phyloP scores from a whole-genome alignment of 805 yeast species.

The Priceomyces fermenticarens region DNA sequence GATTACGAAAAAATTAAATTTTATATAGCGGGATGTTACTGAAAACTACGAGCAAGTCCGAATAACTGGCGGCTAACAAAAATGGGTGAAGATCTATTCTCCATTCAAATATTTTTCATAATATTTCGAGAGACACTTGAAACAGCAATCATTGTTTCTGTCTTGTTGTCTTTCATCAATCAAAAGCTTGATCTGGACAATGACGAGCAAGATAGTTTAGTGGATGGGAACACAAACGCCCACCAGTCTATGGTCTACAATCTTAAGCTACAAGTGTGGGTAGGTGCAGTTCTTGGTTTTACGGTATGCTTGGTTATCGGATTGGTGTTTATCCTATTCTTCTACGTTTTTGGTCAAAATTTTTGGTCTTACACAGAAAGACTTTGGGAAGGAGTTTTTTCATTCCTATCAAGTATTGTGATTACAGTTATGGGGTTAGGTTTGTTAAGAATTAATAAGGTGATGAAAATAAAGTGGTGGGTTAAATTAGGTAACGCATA shows the following conservation, averaged over 20 bases:
- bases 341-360: slow-evolving; percentile 77
- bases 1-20: not conserved
- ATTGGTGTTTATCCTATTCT: slow-evolving; percentile 61
- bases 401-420: slow-evolving; percentile 71
- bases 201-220: not conserved
- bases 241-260: not conserved
- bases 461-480: slow-evolving; percentile 76
- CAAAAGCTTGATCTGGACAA: slow-evolving; percentile 39
- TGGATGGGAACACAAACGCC: slow-evolving; percentile 2
- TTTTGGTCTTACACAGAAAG: slow-evolving; percentile 86
- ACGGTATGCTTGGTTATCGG: slow-evolving; percentile 71
- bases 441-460: slow-evolving; percentile 71
- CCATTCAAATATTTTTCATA: slow-evolving; percentile 74
- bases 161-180: slow-evolving; percentile 67
- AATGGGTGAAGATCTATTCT: slow-evolving; percentile 45
- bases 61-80: not conserved
- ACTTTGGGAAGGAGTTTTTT: slow-evolving; percentile 83
- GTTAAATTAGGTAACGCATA: slow-evolving; percentile 43
- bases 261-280: slow-evolving; percentile 70
- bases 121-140: slow-evolving; percentile 72
- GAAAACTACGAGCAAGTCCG: not conserved
- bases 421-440: slow-evolving; percentile 88
- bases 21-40: not conserved
- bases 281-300: slow-evolving; percentile 75
- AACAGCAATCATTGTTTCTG: slow-evolving; percentile 69